Conservation (phyloP, 1,284 basidiomycete genomes). For the Lentinula novae-zelandiae region DNA sequence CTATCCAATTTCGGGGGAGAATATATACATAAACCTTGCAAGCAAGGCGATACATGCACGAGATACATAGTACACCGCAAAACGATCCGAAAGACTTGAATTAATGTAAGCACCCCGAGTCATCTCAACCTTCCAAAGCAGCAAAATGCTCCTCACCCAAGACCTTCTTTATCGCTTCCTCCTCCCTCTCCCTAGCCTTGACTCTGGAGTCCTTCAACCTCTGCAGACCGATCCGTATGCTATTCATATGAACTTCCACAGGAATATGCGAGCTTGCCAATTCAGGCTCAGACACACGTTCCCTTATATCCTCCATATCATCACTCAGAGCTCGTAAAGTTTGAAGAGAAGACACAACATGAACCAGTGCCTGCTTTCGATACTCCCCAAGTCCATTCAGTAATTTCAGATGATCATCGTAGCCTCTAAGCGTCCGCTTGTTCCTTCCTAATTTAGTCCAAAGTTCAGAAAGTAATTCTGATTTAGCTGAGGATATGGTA, state of each 20-base stretch:
- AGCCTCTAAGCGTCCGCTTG: slow-evolving; percentile 37
- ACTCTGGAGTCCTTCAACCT: slow-evolving; percentile 56
- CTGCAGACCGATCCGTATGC: slow-evolving; percentile 59
- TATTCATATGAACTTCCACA: slow-evolving; percentile 67
- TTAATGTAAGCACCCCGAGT: not conserved
- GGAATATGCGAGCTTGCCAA: slow-evolving; percentile 55
- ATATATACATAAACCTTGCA: not conserved
- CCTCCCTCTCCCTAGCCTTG: slow-evolving; percentile 36
- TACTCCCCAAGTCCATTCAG: slow-evolving; percentile 53
- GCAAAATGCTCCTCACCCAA: slow-evolving; percentile 16
- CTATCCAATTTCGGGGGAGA: too few relatives aligned
- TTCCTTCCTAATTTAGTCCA: slow-evolving; percentile 71
- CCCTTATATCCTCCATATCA: slow-evolving; percentile 70
- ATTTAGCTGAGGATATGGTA: slow-evolving; percentile 37
- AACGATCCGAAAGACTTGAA: not conserved
- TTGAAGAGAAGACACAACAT: slow-evolving; percentile 60
- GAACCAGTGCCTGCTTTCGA: slow-evolving; percentile 53
- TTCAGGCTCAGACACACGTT: slow-evolving; percentile 61
- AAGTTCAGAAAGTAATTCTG: slow-evolving; percentile 55
- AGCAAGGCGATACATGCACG: not conserved
- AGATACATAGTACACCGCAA: not conserved
- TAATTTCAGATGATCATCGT: slow-evolving; percentile 47
- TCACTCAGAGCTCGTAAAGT: slow-evolving; percentile 58
- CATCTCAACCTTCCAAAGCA: not conserved
- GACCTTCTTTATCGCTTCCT: slow-evolving; percentile 32